Conservation (phyloP, 805 yeast genomes). For the Spathaspora arborariae region DNA sequence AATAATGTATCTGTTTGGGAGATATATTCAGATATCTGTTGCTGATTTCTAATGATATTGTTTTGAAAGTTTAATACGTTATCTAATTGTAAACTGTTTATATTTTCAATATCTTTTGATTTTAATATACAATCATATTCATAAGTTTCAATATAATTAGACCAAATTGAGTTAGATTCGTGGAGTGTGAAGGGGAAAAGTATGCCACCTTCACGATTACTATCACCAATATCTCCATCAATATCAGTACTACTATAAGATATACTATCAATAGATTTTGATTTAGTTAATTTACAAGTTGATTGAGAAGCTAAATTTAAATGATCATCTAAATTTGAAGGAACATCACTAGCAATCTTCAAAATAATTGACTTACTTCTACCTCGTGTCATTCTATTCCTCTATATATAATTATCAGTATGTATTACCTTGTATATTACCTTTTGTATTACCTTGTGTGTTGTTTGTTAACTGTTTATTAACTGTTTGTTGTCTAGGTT, state of each 20-base stretch:
- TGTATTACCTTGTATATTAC: too few species aligned
- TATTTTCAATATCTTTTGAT: constrained; percentile 34
- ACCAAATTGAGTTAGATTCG: constrained; percentile 18
- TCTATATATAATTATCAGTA: background rate
- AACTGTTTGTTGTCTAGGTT: background rate
- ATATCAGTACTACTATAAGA: background rate
- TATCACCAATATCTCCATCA: background rate
- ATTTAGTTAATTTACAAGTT: constrained; percentile 5
- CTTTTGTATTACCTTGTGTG: too few species aligned
- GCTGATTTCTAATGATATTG: constrained; percentile 23
- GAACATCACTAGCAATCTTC: constrained; percentile 53
- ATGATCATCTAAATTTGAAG: constrained; percentile 30
- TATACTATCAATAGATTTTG: constrained; percentile 6
- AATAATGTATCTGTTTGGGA: constrained; percentile 44
- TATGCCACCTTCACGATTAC: background rate
- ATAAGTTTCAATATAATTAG: constrained; percentile 32
- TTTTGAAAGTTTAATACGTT: constrained; percentile 33
- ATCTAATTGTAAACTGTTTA: constrained; percentile 36
- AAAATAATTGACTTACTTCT: constrained; percentile 64
- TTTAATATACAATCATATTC: constrained; percentile 40
- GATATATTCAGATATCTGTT: constrained; percentile 31
- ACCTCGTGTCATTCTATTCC: constrained; percentile 33
- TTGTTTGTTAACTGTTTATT: too few species aligned
- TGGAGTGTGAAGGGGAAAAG: constrained; percentile 13
- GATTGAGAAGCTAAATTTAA: constrained; percentile 12